Evolutionary conservation across 2,329 filamentous ascomycete genomes (phyloP).

Genomic region (Hypoxylon sp.): DNA sequence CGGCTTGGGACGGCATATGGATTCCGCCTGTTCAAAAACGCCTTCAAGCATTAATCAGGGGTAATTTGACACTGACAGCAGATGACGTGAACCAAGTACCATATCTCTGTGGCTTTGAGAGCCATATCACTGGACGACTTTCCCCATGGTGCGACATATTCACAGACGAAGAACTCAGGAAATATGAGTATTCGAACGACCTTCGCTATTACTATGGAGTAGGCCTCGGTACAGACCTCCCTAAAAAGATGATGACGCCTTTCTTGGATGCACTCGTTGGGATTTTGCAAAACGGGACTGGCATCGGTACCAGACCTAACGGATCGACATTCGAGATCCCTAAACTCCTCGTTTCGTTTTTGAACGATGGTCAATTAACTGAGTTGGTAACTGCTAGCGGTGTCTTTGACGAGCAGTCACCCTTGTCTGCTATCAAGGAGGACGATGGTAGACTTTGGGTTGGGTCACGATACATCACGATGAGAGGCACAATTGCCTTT

Average conservation of each 20-base stretch:
- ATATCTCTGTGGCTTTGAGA: constrained; percentile 77
- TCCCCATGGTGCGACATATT: constrained; percentile 72
- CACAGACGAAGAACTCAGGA: constrained; percentile 66
- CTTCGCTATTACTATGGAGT: constrained; percentile 73
- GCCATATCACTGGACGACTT: constrained; percentile 68
- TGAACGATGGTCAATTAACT: constrained; percentile 72
- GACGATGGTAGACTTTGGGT: constrained; percentile 60
- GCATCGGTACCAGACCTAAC: constrained; percentile 56
- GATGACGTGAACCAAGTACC: constrained; percentile 66
- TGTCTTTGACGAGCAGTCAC: constrained; percentile 65
- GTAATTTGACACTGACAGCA: constrained; percentile 62
- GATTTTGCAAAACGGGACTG: constrained; percentile 62
- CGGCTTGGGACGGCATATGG: constrained; percentile 60
- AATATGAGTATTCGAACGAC: constrained; percentile 74
- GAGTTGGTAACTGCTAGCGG: constrained; percentile 68
- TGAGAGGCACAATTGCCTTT: constrained; percentile 72
- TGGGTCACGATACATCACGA: constrained; percentile 65
- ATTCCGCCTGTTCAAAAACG: constrained; percentile 62
- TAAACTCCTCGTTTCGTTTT: constrained; percentile 67
- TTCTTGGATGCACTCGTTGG: constrained; percentile 63
- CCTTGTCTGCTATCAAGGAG: constrained; percentile 57
- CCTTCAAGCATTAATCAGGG: constrained; percentile 61
- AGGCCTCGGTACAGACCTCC: constrained; percentile 63
- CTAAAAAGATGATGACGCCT: constrained; percentile 68
- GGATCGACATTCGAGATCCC: constrained; percentile 60